These are phyloP conservation scores for Coemansia sp. DNA, from an alignment of 192 early-diverging fungal species.

Conservation along the genomic window DNA sequence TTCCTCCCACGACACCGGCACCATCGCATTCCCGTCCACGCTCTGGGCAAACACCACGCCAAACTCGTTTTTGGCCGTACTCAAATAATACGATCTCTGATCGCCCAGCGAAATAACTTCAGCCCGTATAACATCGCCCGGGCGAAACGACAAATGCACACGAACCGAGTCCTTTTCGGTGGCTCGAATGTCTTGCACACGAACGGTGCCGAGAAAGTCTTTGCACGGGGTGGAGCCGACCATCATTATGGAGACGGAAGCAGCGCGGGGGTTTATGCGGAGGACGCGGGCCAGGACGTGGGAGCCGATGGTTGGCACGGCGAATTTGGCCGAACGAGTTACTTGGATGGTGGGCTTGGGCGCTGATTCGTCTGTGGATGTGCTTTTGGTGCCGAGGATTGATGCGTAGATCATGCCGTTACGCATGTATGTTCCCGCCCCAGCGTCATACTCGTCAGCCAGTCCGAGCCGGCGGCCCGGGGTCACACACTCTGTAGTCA, in stretches of 20 bases:
- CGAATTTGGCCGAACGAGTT: constrained; percentile 62
- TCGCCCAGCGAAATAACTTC: constrained; percentile 93
- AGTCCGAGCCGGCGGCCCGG: constrained; percentile 79
- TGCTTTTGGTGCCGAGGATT: constrained; percentile 38
- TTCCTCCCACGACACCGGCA: constrained; percentile 96
- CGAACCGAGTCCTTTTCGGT: constrained; percentile 94
- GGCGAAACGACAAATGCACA: constrained; percentile 86
- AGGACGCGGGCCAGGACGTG: constrained; percentile 83
- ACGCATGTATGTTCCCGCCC: constrained; percentile 69
- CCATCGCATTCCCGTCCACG: constrained; percentile 77
- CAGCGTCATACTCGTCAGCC: constrained; percentile 64
- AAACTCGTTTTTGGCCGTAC: constrained; percentile 89
- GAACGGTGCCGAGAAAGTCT: constrained; percentile 87
- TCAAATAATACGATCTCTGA: constrained; percentile 82
- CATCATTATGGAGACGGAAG: constrained; percentile 88
- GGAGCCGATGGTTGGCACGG: constrained; percentile 73
- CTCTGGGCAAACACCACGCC: constrained; percentile 94
- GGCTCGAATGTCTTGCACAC: constrained; percentile 90
- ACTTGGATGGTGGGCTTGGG: constrained; percentile 55
- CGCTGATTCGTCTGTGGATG: not conserved
- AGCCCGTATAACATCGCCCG: constrained; percentile 88
- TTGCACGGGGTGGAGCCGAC: constrained; percentile 77
- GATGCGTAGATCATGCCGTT: constrained; percentile 71
- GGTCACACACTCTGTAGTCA: constrained; percentile 48
- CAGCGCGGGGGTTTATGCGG: constrained; percentile 85